Percentiles rank a stretch among this genome's conserved stretches.
These are phyloP conservation scores for Myxozyma mucilagina DNA, from an alignment of 805 yeast species.

Conservation along the genomic window DNA sequence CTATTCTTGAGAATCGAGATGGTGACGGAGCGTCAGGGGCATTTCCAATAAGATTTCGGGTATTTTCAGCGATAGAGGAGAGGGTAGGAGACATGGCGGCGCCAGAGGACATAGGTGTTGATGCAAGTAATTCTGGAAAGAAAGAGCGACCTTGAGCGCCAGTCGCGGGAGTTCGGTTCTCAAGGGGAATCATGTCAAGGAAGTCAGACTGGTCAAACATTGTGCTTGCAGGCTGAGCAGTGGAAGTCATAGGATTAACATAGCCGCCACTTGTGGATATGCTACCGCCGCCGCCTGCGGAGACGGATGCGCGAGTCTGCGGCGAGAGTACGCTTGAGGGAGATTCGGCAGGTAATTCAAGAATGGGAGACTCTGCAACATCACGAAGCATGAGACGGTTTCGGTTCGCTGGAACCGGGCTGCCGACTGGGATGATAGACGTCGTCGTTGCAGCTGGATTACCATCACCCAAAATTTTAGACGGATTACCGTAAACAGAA, in stretches of 20 bases:
- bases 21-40: constrained; percentile 9
- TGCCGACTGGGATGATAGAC: background rate
- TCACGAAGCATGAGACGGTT: constrained; percentile 33
- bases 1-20: background rate
- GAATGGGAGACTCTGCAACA: constrained; percentile 28
- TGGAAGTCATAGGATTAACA: background rate
- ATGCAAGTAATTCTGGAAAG: constrained; percentile 22
- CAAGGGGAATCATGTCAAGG: constrained; percentile 24
- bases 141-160: constrained; percentile 12
- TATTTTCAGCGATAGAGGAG: constrained; percentile 6
- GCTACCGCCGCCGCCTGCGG: too few relatives aligned
- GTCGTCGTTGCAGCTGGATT: constrained; percentile 12
- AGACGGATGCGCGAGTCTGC: background rate
- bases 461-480: constrained; percentile 46
- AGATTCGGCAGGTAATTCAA: constrained; percentile 18
- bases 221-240: too few relatives aligned
- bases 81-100: constrained; percentile 10
- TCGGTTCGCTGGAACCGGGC: constrained; percentile 30
- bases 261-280: background rate
- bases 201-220: constrained; percentile 22
- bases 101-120: constrained; percentile 4
- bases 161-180: constrained; percentile 8
- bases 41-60: constrained; percentile 12
- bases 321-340: background rate
- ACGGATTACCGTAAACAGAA: constrained; percentile 69